phyloP scores from a whole-genome alignment of 2,329 filamentous ascomycete species.

The Aspergillus sp. region DNA sequence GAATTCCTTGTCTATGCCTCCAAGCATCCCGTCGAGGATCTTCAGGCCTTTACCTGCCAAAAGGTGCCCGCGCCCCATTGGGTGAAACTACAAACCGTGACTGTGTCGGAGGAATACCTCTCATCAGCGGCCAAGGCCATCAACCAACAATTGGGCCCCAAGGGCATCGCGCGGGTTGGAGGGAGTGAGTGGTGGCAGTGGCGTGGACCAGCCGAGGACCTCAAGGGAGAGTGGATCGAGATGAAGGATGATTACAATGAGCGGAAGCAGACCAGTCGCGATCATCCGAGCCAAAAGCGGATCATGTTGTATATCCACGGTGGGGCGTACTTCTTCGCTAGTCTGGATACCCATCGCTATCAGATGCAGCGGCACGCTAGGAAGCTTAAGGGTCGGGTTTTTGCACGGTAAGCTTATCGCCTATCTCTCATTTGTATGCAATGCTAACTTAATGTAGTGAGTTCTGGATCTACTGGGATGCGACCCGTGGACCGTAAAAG shows the following conservation, averaged over 20 bases:
- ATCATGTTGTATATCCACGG: constrained; percentile 95
- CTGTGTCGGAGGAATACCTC: constrained; percentile 66
- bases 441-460: constrained; percentile 28
- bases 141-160: constrained; percentile 71
- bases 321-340: constrained; percentile 93
- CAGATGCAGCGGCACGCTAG: constrained; percentile 95
- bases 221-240: constrained; percentile 93
- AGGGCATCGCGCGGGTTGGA: constrained; percentile 74
- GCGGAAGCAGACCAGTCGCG: constrained; percentile 57
- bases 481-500: neutral
- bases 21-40: constrained; percentile 85
- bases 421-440: neutral
- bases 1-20: constrained; percentile 83
- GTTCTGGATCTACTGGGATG: constrained; percentile 3
- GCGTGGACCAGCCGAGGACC: constrained; percentile 64
- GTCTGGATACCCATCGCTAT: constrained; percentile 95
- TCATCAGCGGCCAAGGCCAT: constrained; percentile 67
- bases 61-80: constrained; percentile 88
- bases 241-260: constrained; percentile 81
- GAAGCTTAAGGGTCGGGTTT: constrained; percentile 85
- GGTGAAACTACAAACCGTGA: constrained; percentile 74
- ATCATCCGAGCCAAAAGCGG: constrained; percentile 61
- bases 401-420: constrained; percentile 61
- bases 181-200: constrained; percentile 89
- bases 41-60: constrained; percentile 88